Percentiles rank a stretch among this genome's conserved stretches.
Conservation (phyloP, 2,329 filamentous ascomycete species). For the Claviceps capensis region DNA sequence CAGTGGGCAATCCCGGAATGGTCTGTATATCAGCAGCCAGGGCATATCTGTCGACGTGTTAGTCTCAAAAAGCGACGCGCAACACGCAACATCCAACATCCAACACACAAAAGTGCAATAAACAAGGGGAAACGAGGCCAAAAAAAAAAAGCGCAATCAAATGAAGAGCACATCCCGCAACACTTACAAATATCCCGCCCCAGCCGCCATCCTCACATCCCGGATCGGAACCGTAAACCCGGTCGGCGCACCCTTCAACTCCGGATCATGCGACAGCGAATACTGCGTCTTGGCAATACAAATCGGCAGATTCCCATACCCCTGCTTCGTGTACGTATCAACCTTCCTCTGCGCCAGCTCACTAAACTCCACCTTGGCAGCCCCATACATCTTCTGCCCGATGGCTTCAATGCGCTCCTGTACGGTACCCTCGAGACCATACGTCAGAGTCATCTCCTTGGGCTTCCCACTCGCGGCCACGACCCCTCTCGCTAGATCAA, state of each 20-base stretch:
- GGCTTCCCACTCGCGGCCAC: slow-evolving; percentile 71
- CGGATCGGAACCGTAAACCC: slow-evolving; percentile 92
- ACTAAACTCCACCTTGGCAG: slow-evolving; percentile 77
- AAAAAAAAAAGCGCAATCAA: not conserved
- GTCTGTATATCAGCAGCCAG: slow-evolving; percentile 96
- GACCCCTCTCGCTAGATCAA: slow-evolving; percentile 79
- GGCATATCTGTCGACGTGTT: slow-evolving; percentile 51
- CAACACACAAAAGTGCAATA: too few species aligned
- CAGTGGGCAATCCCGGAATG: slow-evolving; percentile 88
- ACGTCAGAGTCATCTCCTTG: slow-evolving; percentile 80
- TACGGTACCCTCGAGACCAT: slow-evolving; percentile 63
- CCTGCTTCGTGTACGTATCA: slow-evolving; percentile 84
- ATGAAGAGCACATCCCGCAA: not conserved
- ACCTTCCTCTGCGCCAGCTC: slow-evolving; percentile 93
- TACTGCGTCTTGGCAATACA: slow-evolving; percentile 99
- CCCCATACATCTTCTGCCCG: slow-evolving; percentile 88
- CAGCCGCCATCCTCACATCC: slow-evolving; percentile 86
- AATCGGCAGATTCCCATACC: slow-evolving; percentile 84
- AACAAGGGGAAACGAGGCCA: too few species aligned
- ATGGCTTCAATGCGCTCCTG: slow-evolving; percentile 87
- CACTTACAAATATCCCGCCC: slow-evolving; percentile 77
- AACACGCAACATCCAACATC: too few species aligned
- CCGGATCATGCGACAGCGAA: slow-evolving; percentile 82
- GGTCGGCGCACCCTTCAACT: slow-evolving; percentile 85
- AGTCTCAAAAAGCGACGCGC: slow-evolving; percentile 12